Percentiles rank a stretch among this genome's conserved stretches.
phyloP scores from a whole-genome alignment of 2,329 filamentous ascomycete genomes.

The Scedosporium aurantiacum region DNA sequence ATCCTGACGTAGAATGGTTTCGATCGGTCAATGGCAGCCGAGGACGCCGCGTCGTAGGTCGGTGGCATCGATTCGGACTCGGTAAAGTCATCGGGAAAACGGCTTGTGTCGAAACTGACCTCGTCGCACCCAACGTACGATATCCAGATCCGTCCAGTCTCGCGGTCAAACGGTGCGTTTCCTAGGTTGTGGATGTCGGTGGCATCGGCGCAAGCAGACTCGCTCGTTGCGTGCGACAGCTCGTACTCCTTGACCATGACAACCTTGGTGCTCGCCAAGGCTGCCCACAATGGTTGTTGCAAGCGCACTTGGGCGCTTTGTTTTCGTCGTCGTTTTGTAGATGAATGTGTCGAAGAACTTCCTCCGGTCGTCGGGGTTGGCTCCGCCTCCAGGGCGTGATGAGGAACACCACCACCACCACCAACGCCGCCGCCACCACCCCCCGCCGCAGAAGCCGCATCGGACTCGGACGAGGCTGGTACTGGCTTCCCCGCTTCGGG shows the following conservation, averaged over 20 bases:
- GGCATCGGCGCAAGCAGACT: constrained; percentile 62
- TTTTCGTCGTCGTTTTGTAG: constrained; percentile 74
- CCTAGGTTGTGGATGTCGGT: constrained; percentile 69
- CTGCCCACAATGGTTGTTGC: constrained; percentile 87
- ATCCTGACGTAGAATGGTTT: constrained; percentile 73
- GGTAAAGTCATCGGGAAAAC: constrained; percentile 33
- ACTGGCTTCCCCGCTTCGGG: constrained; percentile 50
- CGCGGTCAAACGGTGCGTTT: constrained; percentile 60
- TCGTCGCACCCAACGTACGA: constrained; percentile 69
- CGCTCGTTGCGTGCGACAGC: constrained; percentile 64
- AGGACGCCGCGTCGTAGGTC: constrained; percentile 12
- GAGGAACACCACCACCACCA: not conserved
- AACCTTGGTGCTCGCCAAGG: constrained; percentile 90
- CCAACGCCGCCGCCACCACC: not conserved
- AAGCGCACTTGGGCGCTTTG: constrained; percentile 85
- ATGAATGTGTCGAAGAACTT: constrained; percentile 38
- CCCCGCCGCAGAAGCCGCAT: too few relatives aligned
- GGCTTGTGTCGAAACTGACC: constrained; percentile 64
- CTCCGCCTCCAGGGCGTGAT: constrained; percentile 12
- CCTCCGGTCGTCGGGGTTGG: constrained; percentile 14
- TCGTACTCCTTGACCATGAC: constrained; percentile 88
- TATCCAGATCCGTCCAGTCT: constrained; percentile 68
- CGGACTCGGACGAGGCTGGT: constrained; percentile 14
- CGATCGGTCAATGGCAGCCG: constrained; percentile 48
- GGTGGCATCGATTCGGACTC: constrained; percentile 12